Base-by-base conservation (phyloP, 805 yeast species). In the Metschnikowia bowlesiae region DNA sequence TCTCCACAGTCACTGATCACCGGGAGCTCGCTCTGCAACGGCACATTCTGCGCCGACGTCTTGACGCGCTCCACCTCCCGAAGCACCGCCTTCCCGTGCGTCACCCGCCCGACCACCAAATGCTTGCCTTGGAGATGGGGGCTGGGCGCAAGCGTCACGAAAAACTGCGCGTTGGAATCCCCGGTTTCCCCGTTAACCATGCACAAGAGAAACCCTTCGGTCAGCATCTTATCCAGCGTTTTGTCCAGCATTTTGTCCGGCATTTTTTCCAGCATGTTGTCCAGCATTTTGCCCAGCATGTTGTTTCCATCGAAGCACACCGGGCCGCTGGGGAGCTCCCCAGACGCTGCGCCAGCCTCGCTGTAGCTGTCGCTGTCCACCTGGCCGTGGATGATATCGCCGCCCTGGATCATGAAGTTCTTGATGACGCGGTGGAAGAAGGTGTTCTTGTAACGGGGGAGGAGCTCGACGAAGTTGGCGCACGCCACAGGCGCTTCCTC, bases 111-210 rank as follows among this genome's bases (percentile, higher is more conserved):
- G 67, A 90, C 85, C 2, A 88, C 82, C 0, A 91, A 74, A 61
- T 88, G 91, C 57, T 84, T 85, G 0, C 89, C 88, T 39, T 78
- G 80, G 51, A 90, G 68, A 66, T 89, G 96, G 1, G 89, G 85
- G 8, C 84, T 78, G 1, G 89, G 79, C 47, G 74, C 78, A 0
- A 90, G 83, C 9, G 84, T 80, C 39, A 87, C 83, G 61, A 87
- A 87, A 61, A 87, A 86, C 61, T 85, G 91, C 0, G 88, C 79
- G 55, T 84, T 84, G 10, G 83, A 64, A 34, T 61, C 47, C 49
- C 77, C 59, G 4, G 62, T 56, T 4, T 83, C 85, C 16, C 71
- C 65, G 57, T 83, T 84, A 2, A 89, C 87, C 86, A 85, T 80
- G 33, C 87, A 85, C 8, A 83, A 63, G 52, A 78, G 64, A 55